A percentile compares a stretch with the other conserved stretches of the same genome.
Evolutionary conservation across 1,139 yeast genomes (phyloP).

Genomic region (Geotrichum candidum): DNA sequence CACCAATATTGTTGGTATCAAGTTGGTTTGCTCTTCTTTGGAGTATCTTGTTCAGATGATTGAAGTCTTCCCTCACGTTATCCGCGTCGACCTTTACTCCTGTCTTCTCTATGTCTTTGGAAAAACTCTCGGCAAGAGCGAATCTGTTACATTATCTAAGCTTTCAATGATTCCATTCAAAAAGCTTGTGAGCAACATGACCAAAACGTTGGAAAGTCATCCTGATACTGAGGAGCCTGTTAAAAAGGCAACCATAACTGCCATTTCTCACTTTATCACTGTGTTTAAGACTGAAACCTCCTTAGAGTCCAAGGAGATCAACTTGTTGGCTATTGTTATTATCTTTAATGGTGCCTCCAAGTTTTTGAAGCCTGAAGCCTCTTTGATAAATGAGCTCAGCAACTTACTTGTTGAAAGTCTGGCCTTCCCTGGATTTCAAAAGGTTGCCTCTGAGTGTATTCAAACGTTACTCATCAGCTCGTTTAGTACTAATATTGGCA

Average conservation of each 20-base stretch:
- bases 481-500: conserved; percentile 29
- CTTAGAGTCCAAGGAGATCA: conserved; percentile 40
- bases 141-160: conserved; percentile 25
- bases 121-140: conserved; percentile 47
- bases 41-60: conserved; percentile 58
- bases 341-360: conserved; percentile 51
- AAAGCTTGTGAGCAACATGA: conserved; percentile 31
- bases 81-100: conserved; percentile 62
- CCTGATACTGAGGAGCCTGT: conserved; percentile 31
- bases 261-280: conserved; percentile 22
- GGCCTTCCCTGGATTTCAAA: conserved; percentile 34
- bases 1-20: conserved; percentile 25
- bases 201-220: conserved; percentile 24
- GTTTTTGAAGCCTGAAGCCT: conserved; percentile 34
- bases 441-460: conserved; percentile 53
- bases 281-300: conserved; percentile 33
- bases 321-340: conserved; percentile 54
- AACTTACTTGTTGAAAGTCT: conserved; percentile 39
- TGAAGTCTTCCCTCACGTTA: conserved; percentile 56
- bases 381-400: conserved; percentile 32
- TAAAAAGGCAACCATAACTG: conserved; percentile 33
- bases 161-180: conserved; percentile 32
- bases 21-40: conserved; percentile 44
- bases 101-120: conserved; percentile 63
- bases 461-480: conserved; percentile 48